Percentiles rank a stretch among this genome's conserved stretches.
phyloP scores from a whole-genome alignment of 495 filamentous ascomycete genomes.

The Aspergillus taichungensis region DNA sequence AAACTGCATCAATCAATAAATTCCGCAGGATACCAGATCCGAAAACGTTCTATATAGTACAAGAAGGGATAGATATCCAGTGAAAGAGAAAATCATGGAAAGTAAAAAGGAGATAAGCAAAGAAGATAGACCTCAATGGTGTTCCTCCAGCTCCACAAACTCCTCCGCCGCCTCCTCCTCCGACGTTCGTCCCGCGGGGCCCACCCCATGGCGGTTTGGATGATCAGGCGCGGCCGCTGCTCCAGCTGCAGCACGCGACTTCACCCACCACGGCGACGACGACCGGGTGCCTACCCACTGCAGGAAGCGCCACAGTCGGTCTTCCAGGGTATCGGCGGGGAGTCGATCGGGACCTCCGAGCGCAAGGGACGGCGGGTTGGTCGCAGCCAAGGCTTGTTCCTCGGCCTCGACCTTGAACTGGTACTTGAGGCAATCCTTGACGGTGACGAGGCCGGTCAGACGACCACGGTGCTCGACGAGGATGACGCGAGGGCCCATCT shows the following conservation, averaged over 20 bases:
- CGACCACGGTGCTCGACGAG: constrained; percentile 84
- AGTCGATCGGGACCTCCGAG: constrained; percentile 24
- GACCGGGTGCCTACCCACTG: constrained; percentile 36
- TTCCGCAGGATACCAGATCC: no score
- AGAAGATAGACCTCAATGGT: constrained; percentile 11
- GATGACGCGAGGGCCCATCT: constrained; percentile 92
- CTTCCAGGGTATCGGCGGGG: constrained; percentile 40
- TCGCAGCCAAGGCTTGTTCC: constrained; percentile 54
- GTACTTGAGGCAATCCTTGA: constrained; percentile 96
- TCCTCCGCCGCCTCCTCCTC: constrained; percentile 57
- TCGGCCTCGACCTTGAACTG: constrained; percentile 94
- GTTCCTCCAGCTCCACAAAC: constrained; percentile 54
- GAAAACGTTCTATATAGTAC: no score
- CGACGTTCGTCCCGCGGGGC: constrained; percentile 35
- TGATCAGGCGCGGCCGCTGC: no score
- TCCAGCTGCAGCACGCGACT: no score
- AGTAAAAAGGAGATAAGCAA: background rate
- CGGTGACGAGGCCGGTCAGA: constrained; percentile 78
- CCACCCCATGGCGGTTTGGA: no score
- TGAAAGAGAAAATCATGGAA: no score
- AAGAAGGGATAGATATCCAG: no score
- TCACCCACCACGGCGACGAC: no score
- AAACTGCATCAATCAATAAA: no score
- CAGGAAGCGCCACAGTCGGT: constrained; percentile 61
- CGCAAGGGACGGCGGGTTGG: constrained; percentile 35